A percentile compares a stretch with the other conserved stretches of the same genome.
Conservation (phyloP, 495 filamentous ascomycete species). For the Chaetomidium leptoderma region DNA sequence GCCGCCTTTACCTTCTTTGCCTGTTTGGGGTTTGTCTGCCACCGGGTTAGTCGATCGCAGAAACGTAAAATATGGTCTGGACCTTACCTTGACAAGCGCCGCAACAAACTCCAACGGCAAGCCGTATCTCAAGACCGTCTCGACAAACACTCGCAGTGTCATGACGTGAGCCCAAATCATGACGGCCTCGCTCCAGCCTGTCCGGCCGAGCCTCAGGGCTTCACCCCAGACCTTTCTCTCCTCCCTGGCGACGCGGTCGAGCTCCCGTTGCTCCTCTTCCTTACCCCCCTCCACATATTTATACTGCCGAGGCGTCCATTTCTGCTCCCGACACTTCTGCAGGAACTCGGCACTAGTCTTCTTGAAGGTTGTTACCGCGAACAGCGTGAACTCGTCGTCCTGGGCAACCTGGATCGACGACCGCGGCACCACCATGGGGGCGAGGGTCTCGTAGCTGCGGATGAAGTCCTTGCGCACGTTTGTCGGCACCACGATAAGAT, state of each 20-base stretch:
- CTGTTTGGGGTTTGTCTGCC: conserved; percentile 73
- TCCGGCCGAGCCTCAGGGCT: conserved; percentile 77
- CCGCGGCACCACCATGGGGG: conserved; percentile 80
- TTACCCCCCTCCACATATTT: conserved; percentile 85
- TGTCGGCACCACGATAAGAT: conserved; percentile 81
- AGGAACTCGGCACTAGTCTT: conserved; percentile 81
- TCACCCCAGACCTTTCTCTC: conserved; percentile 87
- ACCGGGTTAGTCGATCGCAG: conserved; percentile 24
- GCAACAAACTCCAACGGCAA: conserved; percentile 83
- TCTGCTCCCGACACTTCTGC: conserved; percentile 81
- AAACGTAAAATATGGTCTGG: not conserved
- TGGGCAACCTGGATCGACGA: conserved; percentile 70
- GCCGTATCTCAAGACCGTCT: conserved; percentile 92
- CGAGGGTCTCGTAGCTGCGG: conserved; percentile 79
- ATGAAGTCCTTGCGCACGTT: conserved; percentile 79
- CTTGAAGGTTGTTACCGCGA: conserved; percentile 88
- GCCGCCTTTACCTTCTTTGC: conserved; percentile 73
- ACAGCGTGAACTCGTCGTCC: conserved; percentile 85
- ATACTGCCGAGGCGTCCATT: conserved; percentile 92
- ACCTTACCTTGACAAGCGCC: conserved; percentile 74
- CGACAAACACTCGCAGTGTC: conserved; percentile 89
- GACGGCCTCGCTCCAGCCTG: conserved; percentile 86
- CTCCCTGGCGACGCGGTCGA: conserved; percentile 70
- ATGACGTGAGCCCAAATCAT: conserved; percentile 94
- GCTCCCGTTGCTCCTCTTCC: conserved; percentile 80